phyloP scores from a whole-genome alignment of 441 rosid genomes.

The Biscutella auriculata region DNA sequence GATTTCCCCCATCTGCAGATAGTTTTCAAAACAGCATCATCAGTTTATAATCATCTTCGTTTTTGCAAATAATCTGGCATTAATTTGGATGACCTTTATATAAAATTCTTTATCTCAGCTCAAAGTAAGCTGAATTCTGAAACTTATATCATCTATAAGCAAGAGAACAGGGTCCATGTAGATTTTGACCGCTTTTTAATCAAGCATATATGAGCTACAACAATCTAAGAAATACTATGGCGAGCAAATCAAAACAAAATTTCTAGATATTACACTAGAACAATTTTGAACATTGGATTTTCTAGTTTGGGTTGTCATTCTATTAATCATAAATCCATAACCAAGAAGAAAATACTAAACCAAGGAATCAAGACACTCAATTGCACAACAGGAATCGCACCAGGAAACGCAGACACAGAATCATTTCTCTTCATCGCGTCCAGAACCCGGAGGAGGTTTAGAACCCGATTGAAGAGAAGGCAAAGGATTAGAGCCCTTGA shows the following conservation, averaged over 20 bases:
- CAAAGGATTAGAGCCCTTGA: slow-evolving; percentile 81
- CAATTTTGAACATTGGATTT: background rate
- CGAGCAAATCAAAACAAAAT: too few relatives aligned
- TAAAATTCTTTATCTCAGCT: background rate
- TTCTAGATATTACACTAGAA: background rate
- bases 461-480: slow-evolving; percentile 41
- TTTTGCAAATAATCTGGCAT: background rate
- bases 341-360: background rate
- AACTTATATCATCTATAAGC: background rate
- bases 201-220: background rate
- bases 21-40: background rate
- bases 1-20: background rate
- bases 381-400: background rate
- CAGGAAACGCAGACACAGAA: background rate
- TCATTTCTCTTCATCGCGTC: slow-evolving; percentile 13
- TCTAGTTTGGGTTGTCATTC: too few relatives aligned
- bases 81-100: background rate
- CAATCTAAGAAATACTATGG: background rate
- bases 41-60: background rate
- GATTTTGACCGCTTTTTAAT: background rate
- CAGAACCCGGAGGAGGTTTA: slow-evolving; percentile 4
- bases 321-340: background rate
- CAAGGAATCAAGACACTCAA: background rate
- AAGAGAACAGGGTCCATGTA: background rate
- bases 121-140: background rate